phyloP scores from a whole-genome alignment of 768 basidiomycete genomes.

The Termitomyces sp. region DNA sequence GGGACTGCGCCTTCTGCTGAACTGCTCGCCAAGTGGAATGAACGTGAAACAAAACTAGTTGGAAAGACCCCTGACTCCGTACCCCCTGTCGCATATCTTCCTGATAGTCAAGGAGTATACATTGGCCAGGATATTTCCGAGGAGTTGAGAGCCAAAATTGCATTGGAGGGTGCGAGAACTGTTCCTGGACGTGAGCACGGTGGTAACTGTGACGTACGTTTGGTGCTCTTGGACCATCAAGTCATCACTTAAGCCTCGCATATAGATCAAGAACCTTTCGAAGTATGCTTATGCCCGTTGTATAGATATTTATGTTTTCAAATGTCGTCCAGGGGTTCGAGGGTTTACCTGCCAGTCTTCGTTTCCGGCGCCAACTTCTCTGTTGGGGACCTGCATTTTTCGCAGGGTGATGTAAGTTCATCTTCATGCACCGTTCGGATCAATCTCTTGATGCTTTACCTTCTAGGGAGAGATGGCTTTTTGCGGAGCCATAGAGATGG shows the following conservation, averaged over 20 bases:
- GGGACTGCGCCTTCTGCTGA: conserved; percentile 74
- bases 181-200: conserved; percentile 77
- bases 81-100: conserved; percentile 63
- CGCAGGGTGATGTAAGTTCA: conserved; percentile 57
- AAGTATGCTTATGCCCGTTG: conserved; percentile 24
- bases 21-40: conserved; percentile 69
- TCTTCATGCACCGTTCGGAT: neutral
- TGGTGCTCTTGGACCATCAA: neutral
- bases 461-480: conserved; percentile 63
- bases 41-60: conserved; percentile 62
- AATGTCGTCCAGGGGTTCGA: conserved; percentile 44
- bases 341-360: conserved; percentile 75
- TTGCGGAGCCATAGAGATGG: conserved; percentile 79
- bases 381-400: conserved; percentile 76
- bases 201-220: conserved; percentile 65
- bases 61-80: conserved; percentile 42
- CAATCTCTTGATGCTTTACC: neutral
- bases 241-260: neutral
- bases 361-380: conserved; percentile 71
- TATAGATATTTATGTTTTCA: neutral
- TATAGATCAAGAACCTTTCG: conserved; percentile 72
- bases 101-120: conserved; percentile 53
- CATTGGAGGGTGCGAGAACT: conserved; percentile 64
- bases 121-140: conserved; percentile 59
- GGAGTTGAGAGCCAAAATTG: conserved; percentile 46